A percentile compares a stretch with the other conserved stretches of the same genome.
phyloP scores from a whole-genome alignment of 176 grass and related monocot species.

The Pharus latifolius region DNA sequence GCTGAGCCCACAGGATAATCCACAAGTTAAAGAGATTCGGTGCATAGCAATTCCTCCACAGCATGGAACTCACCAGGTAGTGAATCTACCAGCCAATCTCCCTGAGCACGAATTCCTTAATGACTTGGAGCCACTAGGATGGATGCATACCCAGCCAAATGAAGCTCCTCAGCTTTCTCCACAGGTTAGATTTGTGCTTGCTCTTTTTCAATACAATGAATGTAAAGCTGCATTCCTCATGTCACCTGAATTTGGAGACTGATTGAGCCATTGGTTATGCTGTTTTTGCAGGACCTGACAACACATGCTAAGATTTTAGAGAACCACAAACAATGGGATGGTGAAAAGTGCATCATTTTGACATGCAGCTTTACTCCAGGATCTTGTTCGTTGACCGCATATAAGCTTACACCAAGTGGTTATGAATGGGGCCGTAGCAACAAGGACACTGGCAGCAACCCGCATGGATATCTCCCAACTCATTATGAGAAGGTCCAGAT shows the following conservation, averaged over 20 bases:
- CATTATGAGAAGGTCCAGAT: constrained; percentile 62
- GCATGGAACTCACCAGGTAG: constrained; percentile 95
- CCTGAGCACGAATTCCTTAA: constrained; percentile 96
- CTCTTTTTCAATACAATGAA: too few species aligned
- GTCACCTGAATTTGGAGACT: neutral
- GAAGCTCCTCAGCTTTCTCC: constrained; percentile 60
- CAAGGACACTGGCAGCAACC: constrained; percentile 49
- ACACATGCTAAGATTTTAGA: constrained; percentile 24
- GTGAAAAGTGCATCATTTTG: constrained; percentile 44
- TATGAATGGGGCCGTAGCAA: constrained; percentile 40
- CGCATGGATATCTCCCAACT: constrained; percentile 38
- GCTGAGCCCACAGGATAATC: constrained; percentile 94
- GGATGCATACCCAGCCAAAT: constrained; percentile 62
- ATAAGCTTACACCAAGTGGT: constrained; percentile 34
- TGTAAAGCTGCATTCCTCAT: too few species aligned
- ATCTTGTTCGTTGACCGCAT: constrained; percentile 51
- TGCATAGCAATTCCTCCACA: constrained; percentile 87
- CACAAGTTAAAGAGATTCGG: constrained; percentile 95
- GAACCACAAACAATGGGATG: constrained; percentile 44
- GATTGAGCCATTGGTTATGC: neutral
- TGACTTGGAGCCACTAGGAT: constrained; percentile 67
- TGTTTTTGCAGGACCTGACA: constrained; percentile 27
- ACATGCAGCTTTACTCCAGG: constrained; percentile 36
- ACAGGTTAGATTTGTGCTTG: constrained; percentile 9
- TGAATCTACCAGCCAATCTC: constrained; percentile 76